phyloP scores from a whole-genome alignment of 768 basidiomycete genomes.

The Sistotremastrum suecicum region DNA sequence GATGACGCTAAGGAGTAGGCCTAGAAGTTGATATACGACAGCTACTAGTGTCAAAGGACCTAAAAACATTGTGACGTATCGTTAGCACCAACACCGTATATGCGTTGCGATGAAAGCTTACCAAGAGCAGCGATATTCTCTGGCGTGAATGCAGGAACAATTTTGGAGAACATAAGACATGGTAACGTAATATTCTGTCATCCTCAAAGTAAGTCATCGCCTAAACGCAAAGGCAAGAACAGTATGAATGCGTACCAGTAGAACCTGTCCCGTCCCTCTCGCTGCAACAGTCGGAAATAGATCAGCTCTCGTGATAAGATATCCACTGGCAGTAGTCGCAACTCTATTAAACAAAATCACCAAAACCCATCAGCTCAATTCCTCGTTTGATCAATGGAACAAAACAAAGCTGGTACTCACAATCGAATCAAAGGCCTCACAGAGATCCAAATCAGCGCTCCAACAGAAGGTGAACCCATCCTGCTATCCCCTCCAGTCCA shows the following conservation, averaged over 20 bases:
- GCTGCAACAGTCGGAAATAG: conserved; percentile 47
- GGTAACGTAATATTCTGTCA: conserved; percentile 42
- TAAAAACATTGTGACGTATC: conserved; percentile 13
- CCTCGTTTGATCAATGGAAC: neutral
- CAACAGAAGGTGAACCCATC: conserved; percentile 14
- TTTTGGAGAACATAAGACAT: conserved; percentile 56
- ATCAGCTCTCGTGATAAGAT: conserved; percentile 42
- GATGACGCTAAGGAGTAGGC: conserved; percentile 38
- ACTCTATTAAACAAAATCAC: conserved; percentile 22
- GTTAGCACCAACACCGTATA: neutral
- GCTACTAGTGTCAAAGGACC: conserved; percentile 54
- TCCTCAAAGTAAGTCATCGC: neutral
- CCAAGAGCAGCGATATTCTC: conserved; percentile 44
- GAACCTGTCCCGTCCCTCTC: conserved; percentile 42
- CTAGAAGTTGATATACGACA: conserved; percentile 41
- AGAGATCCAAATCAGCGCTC: conserved; percentile 49
- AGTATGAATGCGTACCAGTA: conserved; percentile 25
- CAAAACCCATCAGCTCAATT: conserved; percentile 2
- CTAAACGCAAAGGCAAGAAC: neutral
- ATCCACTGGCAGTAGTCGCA: conserved; percentile 40
- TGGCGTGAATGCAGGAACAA: conserved; percentile 48
- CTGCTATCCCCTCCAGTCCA: neutral
- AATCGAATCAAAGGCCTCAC: conserved; percentile 43
- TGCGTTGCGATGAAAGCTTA: conserved; percentile 12
- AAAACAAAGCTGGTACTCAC: conserved; percentile 21